Percentiles rank a stretch among this genome's conserved stretches.
These are phyloP conservation scores for Rhododendron henanense DNA, from an alignment of 148 eudicot species.

Conservation along the genomic window DNA sequence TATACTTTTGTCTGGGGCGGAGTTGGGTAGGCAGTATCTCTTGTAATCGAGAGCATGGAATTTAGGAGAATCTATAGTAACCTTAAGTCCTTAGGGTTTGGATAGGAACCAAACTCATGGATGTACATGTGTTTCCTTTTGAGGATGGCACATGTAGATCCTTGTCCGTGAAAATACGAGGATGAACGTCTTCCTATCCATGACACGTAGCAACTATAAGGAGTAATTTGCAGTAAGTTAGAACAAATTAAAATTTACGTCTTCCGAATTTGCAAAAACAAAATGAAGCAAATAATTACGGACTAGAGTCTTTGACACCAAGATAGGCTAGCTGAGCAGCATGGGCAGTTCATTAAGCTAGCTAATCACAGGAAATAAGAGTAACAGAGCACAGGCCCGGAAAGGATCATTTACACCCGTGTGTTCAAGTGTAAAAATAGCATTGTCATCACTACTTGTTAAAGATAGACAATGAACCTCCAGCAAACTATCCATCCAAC, in stretches of 20 bases:
- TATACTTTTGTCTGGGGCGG: neutral
- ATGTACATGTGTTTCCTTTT: neutral
- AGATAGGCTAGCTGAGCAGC: neutral
- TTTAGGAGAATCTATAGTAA: neutral
- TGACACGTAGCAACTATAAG: neutral
- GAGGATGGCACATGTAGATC: neutral
- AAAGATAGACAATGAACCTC: neutral
- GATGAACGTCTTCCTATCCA: too few species aligned
- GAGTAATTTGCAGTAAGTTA: neutral
- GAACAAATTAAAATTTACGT: neutral
- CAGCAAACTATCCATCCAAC: neutral
- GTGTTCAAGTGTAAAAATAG: neutral
- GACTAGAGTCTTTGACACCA: neutral
- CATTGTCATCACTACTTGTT: neutral
- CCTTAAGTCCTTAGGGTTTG: neutral
- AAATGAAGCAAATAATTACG: neutral
- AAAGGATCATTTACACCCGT: neutral
- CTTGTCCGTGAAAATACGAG: neutral
- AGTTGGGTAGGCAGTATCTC: neutral
- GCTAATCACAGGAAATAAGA: neutral
- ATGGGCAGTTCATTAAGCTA: neutral
- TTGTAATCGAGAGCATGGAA: neutral
- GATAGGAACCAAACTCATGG: neutral
- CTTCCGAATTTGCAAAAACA: neutral
- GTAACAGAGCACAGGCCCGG: neutral